Evolutionary conservation across 2,329 filamentous ascomycete genomes (phyloP).

Genomic region (Arthrobotrys sinensis): DNA sequence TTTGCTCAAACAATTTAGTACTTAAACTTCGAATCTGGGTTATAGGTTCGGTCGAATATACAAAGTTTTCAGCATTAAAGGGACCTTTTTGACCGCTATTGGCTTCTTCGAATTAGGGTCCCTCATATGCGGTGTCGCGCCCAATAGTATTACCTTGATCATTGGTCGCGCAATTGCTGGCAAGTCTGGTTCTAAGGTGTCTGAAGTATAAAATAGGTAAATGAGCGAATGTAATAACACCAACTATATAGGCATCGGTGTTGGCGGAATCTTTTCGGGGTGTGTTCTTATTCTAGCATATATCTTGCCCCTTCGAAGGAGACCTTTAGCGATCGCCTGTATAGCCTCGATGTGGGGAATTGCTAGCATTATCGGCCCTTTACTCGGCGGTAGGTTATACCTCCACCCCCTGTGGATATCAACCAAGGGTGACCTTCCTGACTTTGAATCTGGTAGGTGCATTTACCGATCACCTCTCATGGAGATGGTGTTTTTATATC

Average conservation of each 20-base stretch:
- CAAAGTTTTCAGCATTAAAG: conserved; percentile 67
- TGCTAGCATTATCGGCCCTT: conserved; percentile 70
- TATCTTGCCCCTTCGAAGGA: conserved; percentile 64
- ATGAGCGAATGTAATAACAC: conserved; percentile 62
- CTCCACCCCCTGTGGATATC: too few relatives aligned
- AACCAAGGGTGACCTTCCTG: too few relatives aligned
- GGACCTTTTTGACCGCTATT: conserved; percentile 34
- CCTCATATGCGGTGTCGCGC: conserved; percentile 71
- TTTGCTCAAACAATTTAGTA: too few relatives aligned
- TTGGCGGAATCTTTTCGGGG: conserved; percentile 72
- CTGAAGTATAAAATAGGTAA: too few relatives aligned
- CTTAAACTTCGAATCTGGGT: too few relatives aligned
- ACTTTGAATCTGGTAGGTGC: conserved; percentile 61
- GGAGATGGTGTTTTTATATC: conserved; percentile 74
- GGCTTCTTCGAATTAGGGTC: conserved; percentile 68
- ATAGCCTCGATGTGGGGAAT: conserved; percentile 70
- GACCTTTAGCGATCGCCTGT: conserved; percentile 64
- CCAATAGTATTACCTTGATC: conserved; percentile 71
- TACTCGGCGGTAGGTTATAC: conserved; percentile 68
- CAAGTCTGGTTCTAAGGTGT: conserved; percentile 66
- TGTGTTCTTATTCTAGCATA: conserved; percentile 70
- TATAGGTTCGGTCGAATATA: conserved; percentile 62
- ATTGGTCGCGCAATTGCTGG: conserved; percentile 72
- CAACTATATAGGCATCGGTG: conserved; percentile 67
- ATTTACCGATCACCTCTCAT: conserved; percentile 70